Percentiles rank a stretch among this genome's conserved stretches.
These are phyloP conservation scores for Catharanthus roseus DNA, from an alignment of 257 asterid genomes.

Conservation along the genomic window DNA sequence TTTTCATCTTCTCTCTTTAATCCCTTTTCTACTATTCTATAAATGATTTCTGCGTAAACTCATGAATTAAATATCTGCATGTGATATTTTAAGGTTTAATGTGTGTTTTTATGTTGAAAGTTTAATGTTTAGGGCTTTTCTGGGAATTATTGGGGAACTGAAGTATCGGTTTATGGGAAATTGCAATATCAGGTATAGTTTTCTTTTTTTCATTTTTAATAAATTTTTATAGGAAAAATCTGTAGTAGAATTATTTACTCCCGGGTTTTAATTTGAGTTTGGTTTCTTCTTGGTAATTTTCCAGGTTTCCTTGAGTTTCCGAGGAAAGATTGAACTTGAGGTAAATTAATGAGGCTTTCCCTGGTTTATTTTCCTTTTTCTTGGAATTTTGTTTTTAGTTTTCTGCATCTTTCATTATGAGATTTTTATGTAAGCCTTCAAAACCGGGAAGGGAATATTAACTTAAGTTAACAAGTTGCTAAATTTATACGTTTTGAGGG, in stretches of 20 bases:
- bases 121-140: constrained; percentile 3
- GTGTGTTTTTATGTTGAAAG: neutral
- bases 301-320: neutral
- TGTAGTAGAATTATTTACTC: neutral
- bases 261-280: neutral
- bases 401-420: neutral
- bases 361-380: neutral
- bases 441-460: neutral
- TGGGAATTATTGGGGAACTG: constrained; percentile 1
- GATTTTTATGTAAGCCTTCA: neutral
- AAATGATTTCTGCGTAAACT: neutral
- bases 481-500: neutral
- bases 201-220: too few relatives aligned
- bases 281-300: neutral
- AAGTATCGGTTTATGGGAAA: neutral
- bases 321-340: neutral
- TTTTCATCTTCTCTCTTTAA: neutral
- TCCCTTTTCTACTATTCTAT: neutral
- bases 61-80: neutral
- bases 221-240: neutral
- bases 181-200: neutral
- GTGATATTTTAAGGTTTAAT: neutral
- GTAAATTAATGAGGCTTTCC: neutral
- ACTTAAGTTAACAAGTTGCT: neutral
- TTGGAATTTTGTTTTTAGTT: neutral